Evolutionary conservation across 495 filamentous ascomycete genomes (phyloP).

Genomic region (Neurospora intermedia): DNA sequence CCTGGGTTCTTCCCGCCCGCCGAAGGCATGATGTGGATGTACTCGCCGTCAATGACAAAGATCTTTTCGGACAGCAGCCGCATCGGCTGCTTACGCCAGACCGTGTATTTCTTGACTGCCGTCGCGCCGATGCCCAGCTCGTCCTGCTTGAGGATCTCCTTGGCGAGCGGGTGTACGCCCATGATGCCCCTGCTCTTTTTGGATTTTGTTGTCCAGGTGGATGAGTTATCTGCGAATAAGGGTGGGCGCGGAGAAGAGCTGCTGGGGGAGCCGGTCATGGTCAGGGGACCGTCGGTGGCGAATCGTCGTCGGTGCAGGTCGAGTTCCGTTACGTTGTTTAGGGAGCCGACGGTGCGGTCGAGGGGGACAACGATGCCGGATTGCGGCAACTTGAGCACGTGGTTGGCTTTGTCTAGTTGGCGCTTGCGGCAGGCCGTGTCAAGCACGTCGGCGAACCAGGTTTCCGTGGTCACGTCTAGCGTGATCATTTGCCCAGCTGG

Average conservation of each 20-base stretch:
- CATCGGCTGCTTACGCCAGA: slow-evolving; percentile 91
- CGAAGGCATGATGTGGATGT: slow-evolving; percentile 83
- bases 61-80: slow-evolving; percentile 77
- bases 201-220: slow-evolving; percentile 58
- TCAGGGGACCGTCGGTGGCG: slow-evolving; percentile 63
- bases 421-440: slow-evolving; percentile 85
- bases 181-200: slow-evolving; percentile 31
- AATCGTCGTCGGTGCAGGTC: slow-evolving; percentile 84
- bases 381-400: slow-evolving; percentile 76
- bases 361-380: slow-evolving; percentile 71
- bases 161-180: slow-evolving; percentile 64
- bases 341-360: slow-evolving; percentile 80
- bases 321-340: slow-evolving; percentile 73
- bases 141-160: slow-evolving; percentile 55
- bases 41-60: slow-evolving; percentile 86
- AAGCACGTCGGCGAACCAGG: slow-evolving; percentile 86
- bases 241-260: slow-evolving; percentile 72
- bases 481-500: slow-evolving; percentile 53
- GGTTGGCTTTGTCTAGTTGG: slow-evolving; percentile 78
- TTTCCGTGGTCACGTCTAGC: slow-evolving; percentile 81
- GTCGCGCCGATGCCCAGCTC: slow-evolving; percentile 51
- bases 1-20: slow-evolving; percentile 35
- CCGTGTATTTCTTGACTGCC: slow-evolving; percentile 71
- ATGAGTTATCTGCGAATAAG: slow-evolving; percentile 45
- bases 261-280: slow-evolving; percentile 67